Evolutionary conservation across 139 green algal species (phyloP).

Genomic region (Chlorella sp.): DNA sequence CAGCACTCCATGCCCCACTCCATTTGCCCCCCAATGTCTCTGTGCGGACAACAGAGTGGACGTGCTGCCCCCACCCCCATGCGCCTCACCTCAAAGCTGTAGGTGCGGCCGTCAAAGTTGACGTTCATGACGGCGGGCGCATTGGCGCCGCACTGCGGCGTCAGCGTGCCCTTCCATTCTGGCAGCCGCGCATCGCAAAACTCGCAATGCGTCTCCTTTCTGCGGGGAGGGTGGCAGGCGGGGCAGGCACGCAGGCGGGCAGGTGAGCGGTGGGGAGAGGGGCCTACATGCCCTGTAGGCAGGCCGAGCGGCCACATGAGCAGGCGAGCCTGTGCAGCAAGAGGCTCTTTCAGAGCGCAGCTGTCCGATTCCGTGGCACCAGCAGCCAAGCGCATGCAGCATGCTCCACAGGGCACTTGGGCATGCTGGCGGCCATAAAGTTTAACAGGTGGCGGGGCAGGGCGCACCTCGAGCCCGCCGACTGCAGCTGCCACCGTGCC

Average conservation of each 20-base stretch:
- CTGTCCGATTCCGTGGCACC: too few species aligned
- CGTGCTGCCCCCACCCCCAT: background rate
- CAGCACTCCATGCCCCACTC: too few species aligned
- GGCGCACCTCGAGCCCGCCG: constrained; percentile 75
- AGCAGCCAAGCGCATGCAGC: background rate
- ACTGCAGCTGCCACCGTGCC: constrained; percentile 89
- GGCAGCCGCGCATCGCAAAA: constrained; percentile 83
- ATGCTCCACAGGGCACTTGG: background rate
- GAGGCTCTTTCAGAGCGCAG: too few species aligned
- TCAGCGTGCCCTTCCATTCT: constrained; percentile 82
- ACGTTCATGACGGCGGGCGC: constrained; percentile 92
- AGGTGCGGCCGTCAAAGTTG: constrained; percentile 86
- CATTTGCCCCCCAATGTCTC: too few species aligned
- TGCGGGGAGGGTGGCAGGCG: constrained; percentile 37
- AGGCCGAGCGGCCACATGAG: background rate
- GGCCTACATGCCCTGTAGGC: too few species aligned
- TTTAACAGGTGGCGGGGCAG: background rate
- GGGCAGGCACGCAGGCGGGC: too few species aligned
- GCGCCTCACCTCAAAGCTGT: constrained; percentile 54
- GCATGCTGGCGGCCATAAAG: background rate
- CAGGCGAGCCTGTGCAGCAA: too few species aligned
- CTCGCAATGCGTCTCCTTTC: constrained; percentile 87
- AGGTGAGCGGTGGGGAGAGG: too few species aligned
- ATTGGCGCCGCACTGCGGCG: constrained; percentile 60
- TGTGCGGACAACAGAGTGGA: too few species aligned